Base-by-base conservation (phyloP, 2,329 filamentous ascomycete genomes). In the Alternaria angustiovoidea region DNA sequence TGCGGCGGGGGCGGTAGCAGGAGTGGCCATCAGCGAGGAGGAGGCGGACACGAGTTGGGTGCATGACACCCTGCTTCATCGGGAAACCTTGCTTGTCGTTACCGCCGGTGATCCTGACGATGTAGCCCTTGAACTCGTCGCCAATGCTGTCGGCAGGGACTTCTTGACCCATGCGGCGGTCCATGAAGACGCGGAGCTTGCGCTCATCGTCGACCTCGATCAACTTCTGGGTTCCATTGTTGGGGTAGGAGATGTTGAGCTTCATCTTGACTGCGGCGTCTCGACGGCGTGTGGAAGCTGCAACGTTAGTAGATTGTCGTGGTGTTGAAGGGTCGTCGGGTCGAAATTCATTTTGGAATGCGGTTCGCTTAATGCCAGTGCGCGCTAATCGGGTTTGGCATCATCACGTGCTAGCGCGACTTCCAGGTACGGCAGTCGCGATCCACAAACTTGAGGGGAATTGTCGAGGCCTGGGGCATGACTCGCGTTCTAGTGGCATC, bases 21-120 rank as follows among this genome's bases (percentile, higher is more conserved):
- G 93, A 95, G 92, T 98, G 95, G 83, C 95, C 95, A 59, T 96
- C 93, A 81, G 91, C 82, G 81, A 99, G 93, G 79, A 99, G 91
- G 75, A 99, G 93, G 76, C 92, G 91, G 86, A 97, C 95, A 95
- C 95, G 95, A 83, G 92, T 95, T 79, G 95, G 94, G 84, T 96
- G 92, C 89, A 99, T 94, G 83, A 96, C 92, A 88, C 95, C 95
- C 91, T 99, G 96, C 93, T 99, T 99, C 95, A 99, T 99, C 78
- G 95, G 95, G 90, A 99, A 99, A 87, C 95, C 95, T 89, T 99
- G 96, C 93, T 99, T 99, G 92, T 99, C 95, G 91, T 99, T 99
- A 82, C 96, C 95, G 81, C 95, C 96, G 79, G 95, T 99, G 87
- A 99, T 98, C 83, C 89, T 91, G 91, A 99, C 93, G 87, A 99